Percentiles rank a stretch among this genome's conserved stretches.
Conservation (phyloP, 345 rosid species). For the Gossypium ekmanianum region DNA sequence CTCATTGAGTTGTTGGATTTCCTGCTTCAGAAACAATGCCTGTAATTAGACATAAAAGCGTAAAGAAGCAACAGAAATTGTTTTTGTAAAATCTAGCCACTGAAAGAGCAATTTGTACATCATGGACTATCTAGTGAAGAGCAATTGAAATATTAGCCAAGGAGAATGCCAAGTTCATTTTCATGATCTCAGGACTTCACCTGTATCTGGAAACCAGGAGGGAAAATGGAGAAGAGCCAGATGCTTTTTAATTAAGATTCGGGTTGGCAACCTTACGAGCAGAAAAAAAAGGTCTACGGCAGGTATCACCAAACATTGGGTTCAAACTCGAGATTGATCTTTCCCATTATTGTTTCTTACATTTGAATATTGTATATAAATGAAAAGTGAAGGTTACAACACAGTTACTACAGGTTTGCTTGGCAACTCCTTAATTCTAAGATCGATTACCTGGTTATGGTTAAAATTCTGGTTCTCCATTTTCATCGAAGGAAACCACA, state of each 20-base stretch:
- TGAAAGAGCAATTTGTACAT: neutral
- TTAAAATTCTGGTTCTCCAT: slow-evolving; percentile 19
- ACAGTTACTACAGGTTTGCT: neutral
- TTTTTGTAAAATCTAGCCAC: neutral
- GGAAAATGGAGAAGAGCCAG: neutral
- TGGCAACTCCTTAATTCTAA: neutral
- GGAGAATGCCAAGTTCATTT: neutral
- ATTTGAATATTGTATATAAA: neutral
- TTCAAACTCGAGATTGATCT: neutral
- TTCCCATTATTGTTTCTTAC: neutral
- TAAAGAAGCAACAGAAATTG: slow-evolving; percentile 8
- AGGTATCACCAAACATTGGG: neutral
- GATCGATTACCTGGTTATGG: slow-evolving; percentile 8
- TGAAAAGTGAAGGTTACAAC: neutral
- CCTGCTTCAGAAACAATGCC: neutral
- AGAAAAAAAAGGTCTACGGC: neutral
- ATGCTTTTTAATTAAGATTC: neutral
- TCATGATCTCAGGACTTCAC: neutral
- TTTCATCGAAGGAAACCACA: slow-evolving; percentile 41
- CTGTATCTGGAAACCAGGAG: neutral
- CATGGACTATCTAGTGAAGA: neutral
- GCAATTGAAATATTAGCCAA: neutral
- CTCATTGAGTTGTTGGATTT: neutral
- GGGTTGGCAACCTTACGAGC: neutral
- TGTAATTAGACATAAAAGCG: neutral